A percentile compares a stretch with the other conserved stretches of the same genome.
These are phyloP conservation scores for Selaginella tamariscina DNA, from an alignment of 75 land plant species.

Conservation along the genomic window DNA sequence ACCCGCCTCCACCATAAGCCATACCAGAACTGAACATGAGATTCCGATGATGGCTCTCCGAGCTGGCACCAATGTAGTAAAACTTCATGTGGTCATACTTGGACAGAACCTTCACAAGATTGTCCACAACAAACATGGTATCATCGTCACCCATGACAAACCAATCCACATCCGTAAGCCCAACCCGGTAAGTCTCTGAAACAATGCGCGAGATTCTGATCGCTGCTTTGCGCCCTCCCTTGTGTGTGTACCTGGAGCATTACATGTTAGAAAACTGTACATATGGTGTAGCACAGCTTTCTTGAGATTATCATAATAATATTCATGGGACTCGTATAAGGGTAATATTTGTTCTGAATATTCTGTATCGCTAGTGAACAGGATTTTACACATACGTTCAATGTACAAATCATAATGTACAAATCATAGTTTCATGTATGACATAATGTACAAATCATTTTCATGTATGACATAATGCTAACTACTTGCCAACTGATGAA, in stretches of 20 bases:
- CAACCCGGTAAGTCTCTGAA: conserved; percentile 35
- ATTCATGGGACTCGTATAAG: too few species aligned
- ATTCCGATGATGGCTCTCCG: conserved; percentile 56
- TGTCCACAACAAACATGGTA: conserved; percentile 58
- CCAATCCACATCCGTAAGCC: conserved; percentile 45
- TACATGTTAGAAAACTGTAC: too few species aligned
- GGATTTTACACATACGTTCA: too few species aligned
- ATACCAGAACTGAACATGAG: conserved; percentile 44
- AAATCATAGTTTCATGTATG: too few species aligned
- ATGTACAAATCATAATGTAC: too few species aligned
- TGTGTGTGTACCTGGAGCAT: conserved; percentile 49
- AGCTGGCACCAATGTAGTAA: conserved; percentile 55
- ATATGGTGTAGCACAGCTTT: too few species aligned
- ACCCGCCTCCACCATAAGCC: conserved; percentile 79
- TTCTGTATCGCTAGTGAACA: too few species aligned
- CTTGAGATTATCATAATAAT: too few species aligned
- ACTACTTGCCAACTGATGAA: too few species aligned
- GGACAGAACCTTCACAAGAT: conserved; percentile 48
- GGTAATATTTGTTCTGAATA: too few species aligned
- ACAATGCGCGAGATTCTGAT: conserved; percentile 48
- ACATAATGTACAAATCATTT: too few species aligned
- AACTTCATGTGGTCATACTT: conserved; percentile 52
- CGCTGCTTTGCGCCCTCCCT: conserved; percentile 41
- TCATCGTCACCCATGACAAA: conserved; percentile 88
- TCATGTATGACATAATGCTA: too few species aligned